Percentiles rank a stretch among this genome's conserved stretches.
These are phyloP conservation scores for Ophiostoma tasmaniense DNA, from an alignment of 2,329 filamentous ascomycete species.

Conservation along the genomic window DNA sequence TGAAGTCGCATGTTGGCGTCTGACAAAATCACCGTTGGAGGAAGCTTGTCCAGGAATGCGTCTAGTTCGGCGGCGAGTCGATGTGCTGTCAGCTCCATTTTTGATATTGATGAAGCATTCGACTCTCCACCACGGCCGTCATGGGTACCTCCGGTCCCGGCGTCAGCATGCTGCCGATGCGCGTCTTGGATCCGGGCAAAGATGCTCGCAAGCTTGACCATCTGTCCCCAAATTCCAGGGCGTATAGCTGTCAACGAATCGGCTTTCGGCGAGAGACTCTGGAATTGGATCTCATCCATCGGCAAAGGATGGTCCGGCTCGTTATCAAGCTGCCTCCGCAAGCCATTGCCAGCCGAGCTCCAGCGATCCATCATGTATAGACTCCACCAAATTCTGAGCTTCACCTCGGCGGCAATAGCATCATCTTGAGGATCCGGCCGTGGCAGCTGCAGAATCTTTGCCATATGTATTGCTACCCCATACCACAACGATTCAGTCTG, in stretches of 20 bases:
- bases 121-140: neutral
- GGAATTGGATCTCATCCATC: conserved; percentile 3
- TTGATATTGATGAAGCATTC: neutral
- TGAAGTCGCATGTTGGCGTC: conserved; percentile 5
- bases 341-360: conserved; percentile 5
- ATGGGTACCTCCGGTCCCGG: neutral
- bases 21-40: neutral
- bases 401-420: neutral
- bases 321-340: neutral
- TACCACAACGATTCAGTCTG: conserved; percentile 3
- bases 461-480: conserved; percentile 8
- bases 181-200: conserved; percentile 3
- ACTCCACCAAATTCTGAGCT: neutral
- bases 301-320: neutral
- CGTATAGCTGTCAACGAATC: neutral
- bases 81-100: neutral
- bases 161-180: neutral
- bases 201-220: neutral
- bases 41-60: neutral
- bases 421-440: neutral
- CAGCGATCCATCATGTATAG: conserved; percentile 8
- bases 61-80: neutral
- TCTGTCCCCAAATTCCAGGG: conserved; percentile 2
- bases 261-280: neutral
- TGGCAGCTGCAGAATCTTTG: neutral